Base-by-base conservation (phyloP, 1,139 yeast genomes). In the Pichia sp. region DNA sequence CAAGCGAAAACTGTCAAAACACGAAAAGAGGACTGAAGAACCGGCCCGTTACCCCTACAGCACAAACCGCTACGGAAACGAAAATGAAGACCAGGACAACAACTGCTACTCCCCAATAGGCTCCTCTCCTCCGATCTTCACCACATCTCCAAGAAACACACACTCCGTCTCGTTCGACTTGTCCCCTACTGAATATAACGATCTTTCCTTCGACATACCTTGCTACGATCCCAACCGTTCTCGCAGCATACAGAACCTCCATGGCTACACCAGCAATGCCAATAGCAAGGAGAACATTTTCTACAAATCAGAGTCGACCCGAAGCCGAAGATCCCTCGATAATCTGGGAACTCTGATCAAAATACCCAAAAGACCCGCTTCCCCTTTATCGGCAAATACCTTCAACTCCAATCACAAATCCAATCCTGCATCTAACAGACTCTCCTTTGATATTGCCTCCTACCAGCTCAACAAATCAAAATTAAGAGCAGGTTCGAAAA, bases 121-220 rank as follows among this genome's bases (percentile, higher is more conserved):
- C 47, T 29, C 19, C 32, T 44, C 47, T 42, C 7, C 47, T 36
- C 40, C 40, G 40, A 13, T 36, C 13, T 36, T 16, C 29, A 19
- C 26, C 6, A n/a, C 36, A 2, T 42, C 42, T 13, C 41, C 44
- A n/a, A 53, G 11, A 32, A 50, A 47, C 15, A 34, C n/a, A 15
- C 29, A 47, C 29, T 50, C 54, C 1, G 52, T 54, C 8, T 44
- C 56, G 1, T 54, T 54, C 47, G 56, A 53, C 26, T n/a, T 53
- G 11, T 50, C 53, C 2, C 45, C 52, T 1, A 8, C 42, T 4
- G 46, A 48, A 4, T 8, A 40, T 8, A 44, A 52, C 29, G 52
- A 44, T 6, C 8, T 41, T 15, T n/a, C 15, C 32, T 30, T 31
- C 23, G 15, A 30, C 13, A 23, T 30, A 26, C 38, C 48, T 5